A percentile compares a stretch with the other conserved stretches of the same genome.
phyloP scores from a whole-genome alignment of 257 asterid species.

The Penstemon newberryi region DNA sequence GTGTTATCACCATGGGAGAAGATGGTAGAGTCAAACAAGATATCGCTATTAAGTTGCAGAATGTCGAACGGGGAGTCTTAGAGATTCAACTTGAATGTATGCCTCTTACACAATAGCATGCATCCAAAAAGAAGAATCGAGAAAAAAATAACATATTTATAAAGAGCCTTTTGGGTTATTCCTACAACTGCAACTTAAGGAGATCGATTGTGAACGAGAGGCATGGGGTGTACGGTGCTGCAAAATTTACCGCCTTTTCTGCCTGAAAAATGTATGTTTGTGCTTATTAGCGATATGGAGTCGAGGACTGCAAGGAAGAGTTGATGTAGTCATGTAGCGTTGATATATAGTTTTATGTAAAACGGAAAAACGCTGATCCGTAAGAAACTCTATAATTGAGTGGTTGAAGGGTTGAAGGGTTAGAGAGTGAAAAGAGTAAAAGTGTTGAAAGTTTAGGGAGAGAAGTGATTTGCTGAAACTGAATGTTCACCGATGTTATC shows the following conservation, averaged over 20 bases:
- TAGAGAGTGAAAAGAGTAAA: too few relatives aligned
- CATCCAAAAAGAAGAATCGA: too few relatives aligned
- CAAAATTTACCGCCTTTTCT: neutral
- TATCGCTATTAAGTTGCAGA: constrained; percentile 66
- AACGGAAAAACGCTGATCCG: too few relatives aligned
- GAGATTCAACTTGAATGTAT: constrained; percentile 93
- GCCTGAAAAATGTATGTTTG: neutral
- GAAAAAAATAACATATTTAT: neutral
- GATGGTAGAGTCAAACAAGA: constrained; percentile 73
- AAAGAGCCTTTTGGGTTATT: neutral
- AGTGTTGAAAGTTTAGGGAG: too few relatives aligned
- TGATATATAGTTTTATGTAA: too few relatives aligned
- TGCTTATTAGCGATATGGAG: neutral
- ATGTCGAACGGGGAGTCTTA: constrained; percentile 79
- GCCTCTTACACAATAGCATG: constrained; percentile 68
- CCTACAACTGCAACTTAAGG: neutral
- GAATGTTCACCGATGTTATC: too few relatives aligned
- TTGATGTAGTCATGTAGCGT: too few relatives aligned
- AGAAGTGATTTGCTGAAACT: too few relatives aligned
- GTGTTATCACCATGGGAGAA: constrained; percentile 46
- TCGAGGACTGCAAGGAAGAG: neutral
- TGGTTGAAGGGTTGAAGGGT: too few relatives aligned
- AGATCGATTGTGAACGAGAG: neutral
- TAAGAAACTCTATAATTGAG: too few relatives aligned
- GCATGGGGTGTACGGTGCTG: neutral